These are phyloP conservation scores for Eucalyptus cladocalyx DNA, from an alignment of 345 rosid species.

Conservation along the genomic window DNA sequence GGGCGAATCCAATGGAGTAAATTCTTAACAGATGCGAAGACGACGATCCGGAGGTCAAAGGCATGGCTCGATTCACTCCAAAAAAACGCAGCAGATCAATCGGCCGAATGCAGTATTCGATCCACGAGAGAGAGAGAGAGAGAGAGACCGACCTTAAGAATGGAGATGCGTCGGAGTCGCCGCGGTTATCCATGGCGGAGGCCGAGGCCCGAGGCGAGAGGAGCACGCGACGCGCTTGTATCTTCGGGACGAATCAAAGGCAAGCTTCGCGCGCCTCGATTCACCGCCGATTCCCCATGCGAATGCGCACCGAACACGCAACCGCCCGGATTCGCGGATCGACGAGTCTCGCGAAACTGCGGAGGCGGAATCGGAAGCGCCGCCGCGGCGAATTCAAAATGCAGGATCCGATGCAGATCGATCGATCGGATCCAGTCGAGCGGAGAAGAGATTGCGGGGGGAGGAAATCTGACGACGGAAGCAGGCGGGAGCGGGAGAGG, in stretches of 20 bases:
- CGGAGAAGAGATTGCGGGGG: background rate
- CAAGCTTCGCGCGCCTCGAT: background rate
- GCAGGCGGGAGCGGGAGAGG: background rate
- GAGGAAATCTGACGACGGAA: background rate
- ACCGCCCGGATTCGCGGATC: background rate
- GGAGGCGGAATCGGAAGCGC: background rate
- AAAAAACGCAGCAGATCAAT: background rate
- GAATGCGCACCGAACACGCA: background rate
- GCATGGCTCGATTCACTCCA: background rate
- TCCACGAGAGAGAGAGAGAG: background rate
- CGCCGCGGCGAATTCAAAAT: background rate
- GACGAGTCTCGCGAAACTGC: background rate
- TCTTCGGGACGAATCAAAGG: background rate
- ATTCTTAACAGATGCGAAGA: background rate
- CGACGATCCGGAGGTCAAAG: background rate
- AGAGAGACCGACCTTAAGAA: constrained; percentile 10
- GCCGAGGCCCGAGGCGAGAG: background rate
- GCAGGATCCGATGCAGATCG: background rate
- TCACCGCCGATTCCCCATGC: background rate
- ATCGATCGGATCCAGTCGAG: background rate
- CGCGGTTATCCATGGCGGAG: constrained; percentile 17
- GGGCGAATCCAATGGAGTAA: background rate
- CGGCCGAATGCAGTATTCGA: background rate
- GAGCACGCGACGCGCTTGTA: background rate
- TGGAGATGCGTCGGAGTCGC: constrained; percentile 6